These are phyloP conservation scores for Henckelia pumila DNA, from an alignment of 257 asterid genomes.

Conservation along the genomic window DNA sequence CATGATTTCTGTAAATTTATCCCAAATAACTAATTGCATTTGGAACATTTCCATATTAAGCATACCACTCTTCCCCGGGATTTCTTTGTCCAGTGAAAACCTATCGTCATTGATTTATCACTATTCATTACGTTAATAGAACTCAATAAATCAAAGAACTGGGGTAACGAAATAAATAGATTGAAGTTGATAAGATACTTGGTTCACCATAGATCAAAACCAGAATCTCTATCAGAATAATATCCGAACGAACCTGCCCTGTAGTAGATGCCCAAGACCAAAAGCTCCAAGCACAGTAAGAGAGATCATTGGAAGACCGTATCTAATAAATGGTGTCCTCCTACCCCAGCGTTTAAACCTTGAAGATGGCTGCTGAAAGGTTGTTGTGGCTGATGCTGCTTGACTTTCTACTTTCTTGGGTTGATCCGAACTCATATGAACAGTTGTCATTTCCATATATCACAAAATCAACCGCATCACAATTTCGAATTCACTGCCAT, in stretches of 20 bases:
- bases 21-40: too few relatives aligned
- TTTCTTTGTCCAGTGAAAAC: neutral
- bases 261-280: conserved; percentile 91
- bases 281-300: conserved; percentile 85
- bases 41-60: too few relatives aligned
- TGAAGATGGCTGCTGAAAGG: conserved; percentile 33
- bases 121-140: neutral
- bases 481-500: conserved; percentile 3
- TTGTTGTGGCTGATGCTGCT: conserved; percentile 27
- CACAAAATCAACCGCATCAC: conserved; percentile 23
- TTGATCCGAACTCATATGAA: conserved; percentile 28
- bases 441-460: conserved; percentile 28
- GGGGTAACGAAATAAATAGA: too few relatives aligned
- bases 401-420: conserved; percentile 35
- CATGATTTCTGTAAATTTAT: too few relatives aligned
- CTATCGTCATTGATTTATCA: neutral
- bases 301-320: conserved; percentile 94
- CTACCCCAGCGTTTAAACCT: conserved; percentile 81
- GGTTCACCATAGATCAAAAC: neutral
- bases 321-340: conserved; percentile 72
- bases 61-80: neutral
- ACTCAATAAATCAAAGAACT: neutral
- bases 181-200: neutral
- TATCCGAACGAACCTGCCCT: conserved; percentile 69
- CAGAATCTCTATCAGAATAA: neutral